Percentiles rank a stretch among this genome's conserved stretches.
Conservation (phyloP, 1,284 basidiomycete species). For the Ustilago lituana region DNA sequence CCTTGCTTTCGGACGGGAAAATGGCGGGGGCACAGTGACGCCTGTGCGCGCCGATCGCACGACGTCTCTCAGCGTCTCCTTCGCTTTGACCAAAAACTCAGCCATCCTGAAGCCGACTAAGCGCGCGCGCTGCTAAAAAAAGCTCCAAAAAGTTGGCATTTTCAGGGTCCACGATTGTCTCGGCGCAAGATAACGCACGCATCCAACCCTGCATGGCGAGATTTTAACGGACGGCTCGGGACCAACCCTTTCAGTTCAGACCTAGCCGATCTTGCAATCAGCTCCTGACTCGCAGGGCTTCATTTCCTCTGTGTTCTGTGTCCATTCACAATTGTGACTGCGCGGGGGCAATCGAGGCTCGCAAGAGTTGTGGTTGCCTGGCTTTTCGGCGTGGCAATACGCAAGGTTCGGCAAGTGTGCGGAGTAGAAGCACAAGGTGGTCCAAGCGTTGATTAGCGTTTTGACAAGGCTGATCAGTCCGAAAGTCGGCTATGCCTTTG, state of each 20-base stretch:
- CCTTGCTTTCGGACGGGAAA: slow-evolving; percentile 24
- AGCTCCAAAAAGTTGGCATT: slow-evolving; percentile 2
- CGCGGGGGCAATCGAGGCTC: background rate
- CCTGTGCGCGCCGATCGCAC: slow-evolving; percentile 23
- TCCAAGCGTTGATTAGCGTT: slow-evolving; percentile 22
- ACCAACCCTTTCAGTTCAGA: background rate
- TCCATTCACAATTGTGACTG: background rate
- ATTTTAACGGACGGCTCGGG: slow-evolving; percentile 4
- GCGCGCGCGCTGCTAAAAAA: slow-evolving; percentile 9
- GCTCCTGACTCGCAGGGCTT: background rate
- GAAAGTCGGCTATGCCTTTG: slow-evolving; percentile 15
- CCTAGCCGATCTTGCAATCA: slow-evolving; percentile 1
- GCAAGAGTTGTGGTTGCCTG: background rate
- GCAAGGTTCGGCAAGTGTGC: background rate
- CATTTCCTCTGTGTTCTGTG: too few species aligned
- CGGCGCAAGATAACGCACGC: slow-evolving; percentile 28
- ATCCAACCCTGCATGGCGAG: slow-evolving; percentile 31
- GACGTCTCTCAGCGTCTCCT: slow-evolving; percentile 5
- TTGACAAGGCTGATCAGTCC: slow-evolving; percentile 10
- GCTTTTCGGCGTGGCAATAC: too few species aligned
- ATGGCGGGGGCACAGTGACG: slow-evolving; percentile 2
- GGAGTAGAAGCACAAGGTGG: slow-evolving; percentile 4
- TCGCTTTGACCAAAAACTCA: slow-evolving; percentile 5
- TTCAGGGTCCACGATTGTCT: slow-evolving; percentile 44
- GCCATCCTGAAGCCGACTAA: background rate